phyloP scores from a whole-genome alignment of 352 stramenopile species.

The Pseudoperonospora humuli region DNA sequence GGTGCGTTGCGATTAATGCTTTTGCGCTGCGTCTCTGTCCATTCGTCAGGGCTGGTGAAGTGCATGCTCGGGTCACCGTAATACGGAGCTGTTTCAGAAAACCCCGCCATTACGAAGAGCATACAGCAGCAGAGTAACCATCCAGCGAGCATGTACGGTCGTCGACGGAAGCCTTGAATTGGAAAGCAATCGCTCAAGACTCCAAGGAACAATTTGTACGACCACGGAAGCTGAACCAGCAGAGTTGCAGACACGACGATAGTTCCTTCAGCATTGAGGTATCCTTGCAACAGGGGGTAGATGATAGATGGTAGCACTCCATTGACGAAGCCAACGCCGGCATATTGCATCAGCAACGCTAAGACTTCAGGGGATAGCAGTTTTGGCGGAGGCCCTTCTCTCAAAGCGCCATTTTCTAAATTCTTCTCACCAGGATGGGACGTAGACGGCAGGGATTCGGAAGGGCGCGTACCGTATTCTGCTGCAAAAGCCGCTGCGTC shows the following conservation, averaged over 20 bases:
- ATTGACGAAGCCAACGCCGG: slow-evolving; percentile 41
- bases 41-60: slow-evolving; percentile 24
- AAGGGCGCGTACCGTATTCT: slow-evolving; percentile 4
- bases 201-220: slow-evolving; percentile 51
- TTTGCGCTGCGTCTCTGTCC: slow-evolving; percentile 22
- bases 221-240: slow-evolving; percentile 50
- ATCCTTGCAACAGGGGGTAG: slow-evolving; percentile 51
- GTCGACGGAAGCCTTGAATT: slow-evolving; percentile 43
- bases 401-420: slow-evolving; percentile 26
- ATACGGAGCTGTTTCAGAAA: slow-evolving; percentile 37
- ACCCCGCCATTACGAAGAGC: slow-evolving; percentile 38
- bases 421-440: not conserved
- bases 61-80: slow-evolving; percentile 31
- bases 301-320: slow-evolving; percentile 39
- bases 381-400: slow-evolving; percentile 20
- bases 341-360: slow-evolving; percentile 43
- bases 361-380: slow-evolving; percentile 29
- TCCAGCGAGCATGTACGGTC: slow-evolving; percentile 51
- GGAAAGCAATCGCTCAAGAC: slow-evolving; percentile 57
- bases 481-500: slow-evolving; percentile 1
- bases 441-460: not conserved
- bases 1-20: slow-evolving; percentile 36
- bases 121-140: slow-evolving; percentile 43
- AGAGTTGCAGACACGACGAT: slow-evolving; percentile 39
- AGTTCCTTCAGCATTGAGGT: slow-evolving; percentile 50